Conservation (phyloP, 495 filamentous ascomycete species). For the Annulohypoxylon bovei region DNA sequence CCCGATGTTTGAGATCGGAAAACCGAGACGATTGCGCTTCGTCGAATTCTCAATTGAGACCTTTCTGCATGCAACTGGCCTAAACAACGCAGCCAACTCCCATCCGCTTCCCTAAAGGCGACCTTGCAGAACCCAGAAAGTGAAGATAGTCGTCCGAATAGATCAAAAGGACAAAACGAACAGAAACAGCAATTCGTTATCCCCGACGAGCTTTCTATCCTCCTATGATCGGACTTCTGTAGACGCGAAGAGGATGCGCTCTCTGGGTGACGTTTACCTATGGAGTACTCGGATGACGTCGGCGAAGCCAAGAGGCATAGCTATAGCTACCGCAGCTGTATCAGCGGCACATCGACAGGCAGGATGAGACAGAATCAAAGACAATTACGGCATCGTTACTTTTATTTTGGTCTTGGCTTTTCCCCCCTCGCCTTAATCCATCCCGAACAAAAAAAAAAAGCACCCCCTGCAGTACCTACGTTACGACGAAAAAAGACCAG, state of each 20-base stretch:
- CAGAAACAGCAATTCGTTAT: background rate
- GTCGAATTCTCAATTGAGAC: background rate
- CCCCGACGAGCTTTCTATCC: constrained; percentile 1
- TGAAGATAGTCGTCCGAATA: background rate
- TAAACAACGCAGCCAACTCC: background rate
- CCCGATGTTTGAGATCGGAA: background rate
- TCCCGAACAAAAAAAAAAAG: background rate
- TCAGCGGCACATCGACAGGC: background rate
- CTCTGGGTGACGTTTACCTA: background rate
- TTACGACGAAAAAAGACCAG: background rate
- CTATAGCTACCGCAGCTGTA: background rate
- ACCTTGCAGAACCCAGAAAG: background rate
- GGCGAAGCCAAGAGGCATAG: constrained; percentile 5
- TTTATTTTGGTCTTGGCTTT: constrained; percentile 1
- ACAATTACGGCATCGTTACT: background rate
- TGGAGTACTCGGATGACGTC: background rate
- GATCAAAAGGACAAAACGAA: background rate
- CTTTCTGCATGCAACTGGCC: background rate
- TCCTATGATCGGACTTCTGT: constrained; percentile 8
- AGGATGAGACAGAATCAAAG: background rate
- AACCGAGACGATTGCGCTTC: background rate
- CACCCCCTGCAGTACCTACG: constrained; percentile 1
- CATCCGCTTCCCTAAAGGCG: background rate
- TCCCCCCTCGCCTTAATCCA: background rate
- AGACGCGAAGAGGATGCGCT: constrained; percentile 10